Evolutionary conservation across 169 alveolate species (phyloP).

Genomic region (Eimeria zaria): DNA sequence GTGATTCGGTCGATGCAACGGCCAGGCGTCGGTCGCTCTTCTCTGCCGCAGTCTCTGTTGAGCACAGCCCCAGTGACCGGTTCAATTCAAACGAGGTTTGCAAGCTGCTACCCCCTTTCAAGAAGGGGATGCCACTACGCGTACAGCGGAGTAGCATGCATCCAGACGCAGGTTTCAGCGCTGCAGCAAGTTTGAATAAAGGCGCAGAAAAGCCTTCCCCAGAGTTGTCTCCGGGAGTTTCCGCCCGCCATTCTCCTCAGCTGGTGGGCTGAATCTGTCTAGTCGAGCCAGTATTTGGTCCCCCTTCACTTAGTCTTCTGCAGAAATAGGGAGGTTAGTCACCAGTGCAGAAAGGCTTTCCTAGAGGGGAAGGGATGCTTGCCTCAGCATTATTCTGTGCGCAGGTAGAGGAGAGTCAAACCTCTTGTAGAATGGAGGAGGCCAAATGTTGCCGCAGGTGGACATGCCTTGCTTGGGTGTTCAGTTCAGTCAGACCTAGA

Average conservation of each 20-base stretch:
- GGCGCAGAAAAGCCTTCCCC: neutral
- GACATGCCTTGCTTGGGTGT: neutral
- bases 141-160: conserved; percentile 16
- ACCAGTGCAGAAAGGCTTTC: neutral
- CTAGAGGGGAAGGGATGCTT: neutral
- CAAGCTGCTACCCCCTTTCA: neutral
- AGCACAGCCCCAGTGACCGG: conserved; percentile 10
- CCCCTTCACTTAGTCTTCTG: neutral
- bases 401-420: neutral
- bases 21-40: neutral
- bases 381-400: neutral
- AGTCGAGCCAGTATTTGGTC: neutral
- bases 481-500: neutral
- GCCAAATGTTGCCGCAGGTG: neutral
- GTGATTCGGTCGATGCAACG: conserved; percentile 35
- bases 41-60: conserved; percentile 16
- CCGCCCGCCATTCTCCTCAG: neutral
- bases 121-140: neutral
- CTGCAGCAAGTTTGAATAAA: neutral
- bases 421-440: neutral
- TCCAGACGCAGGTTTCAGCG: neutral
- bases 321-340: neutral
- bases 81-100: neutral
- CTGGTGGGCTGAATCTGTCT: neutral
- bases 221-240: neutral